Percentiles rank a stretch among this genome's conserved stretches.
Conservation (phyloP, 768 basidiomycete species). For the Hygrophoropsis aurantiaca region DNA sequence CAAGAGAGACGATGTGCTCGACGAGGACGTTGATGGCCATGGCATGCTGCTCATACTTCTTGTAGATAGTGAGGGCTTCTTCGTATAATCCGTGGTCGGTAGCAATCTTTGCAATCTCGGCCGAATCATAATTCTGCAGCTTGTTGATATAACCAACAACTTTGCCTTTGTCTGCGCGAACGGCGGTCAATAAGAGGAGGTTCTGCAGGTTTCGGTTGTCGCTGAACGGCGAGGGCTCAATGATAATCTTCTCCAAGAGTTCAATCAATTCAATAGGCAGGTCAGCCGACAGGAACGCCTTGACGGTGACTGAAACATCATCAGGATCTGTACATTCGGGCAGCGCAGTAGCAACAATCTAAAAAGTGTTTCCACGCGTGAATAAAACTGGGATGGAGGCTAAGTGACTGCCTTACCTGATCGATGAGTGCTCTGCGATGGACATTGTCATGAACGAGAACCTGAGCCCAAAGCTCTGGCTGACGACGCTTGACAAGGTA, state of each 20-base stretch:
- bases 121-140: conserved; percentile 90
- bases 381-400: not conserved
- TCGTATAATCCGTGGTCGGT: conserved; percentile 95
- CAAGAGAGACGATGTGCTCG: conserved; percentile 96
- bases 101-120: conserved; percentile 95
- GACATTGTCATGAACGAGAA: conserved; percentile 84
- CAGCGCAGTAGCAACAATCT: conserved; percentile 93
- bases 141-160: conserved; percentile 98
- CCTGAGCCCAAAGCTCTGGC: conserved; percentile 95
- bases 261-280: conserved; percentile 97
- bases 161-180: conserved; percentile 97
- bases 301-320: conserved; percentile 97
- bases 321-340: conserved; percentile 98
- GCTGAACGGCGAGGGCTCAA: conserved; percentile 95
- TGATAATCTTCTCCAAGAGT: conserved; percentile 96
- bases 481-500: conserved; percentile 96
- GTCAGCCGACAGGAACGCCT: conserved; percentile 96
- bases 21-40: conserved; percentile 97
- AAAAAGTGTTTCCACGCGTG: conserved; percentile 9
- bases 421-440: conserved; percentile 94
- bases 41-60: conserved; percentile 94
- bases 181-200: conserved; percentile 89
- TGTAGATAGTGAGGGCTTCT: conserved; percentile 96
- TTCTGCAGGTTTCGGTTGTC: conserved; percentile 98
- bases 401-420: conserved; percentile 51